A percentile compares a stretch with the other conserved stretches of the same genome.
These are phyloP conservation scores for Melastoma malabathricum DNA, from an alignment of 345 rosid genomes.

Conservation along the genomic window DNA sequence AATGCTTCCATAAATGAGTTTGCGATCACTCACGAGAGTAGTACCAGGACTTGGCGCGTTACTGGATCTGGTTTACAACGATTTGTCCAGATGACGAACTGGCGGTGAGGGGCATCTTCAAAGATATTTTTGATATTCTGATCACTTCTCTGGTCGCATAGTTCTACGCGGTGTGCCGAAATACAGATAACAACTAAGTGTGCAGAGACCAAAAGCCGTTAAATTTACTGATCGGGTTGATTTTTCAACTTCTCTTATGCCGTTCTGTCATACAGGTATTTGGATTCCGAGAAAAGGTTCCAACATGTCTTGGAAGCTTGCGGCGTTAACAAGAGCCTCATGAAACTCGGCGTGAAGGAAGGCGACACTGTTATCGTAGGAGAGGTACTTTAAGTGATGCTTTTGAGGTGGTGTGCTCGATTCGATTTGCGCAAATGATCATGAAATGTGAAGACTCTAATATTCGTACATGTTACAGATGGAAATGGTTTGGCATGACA, in stretches of 20 bases:
- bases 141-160: too few species aligned
- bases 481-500: too few species aligned
- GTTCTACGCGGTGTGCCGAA: too few species aligned
- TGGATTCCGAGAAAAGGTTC: constrained; percentile 78
- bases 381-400: too few species aligned
- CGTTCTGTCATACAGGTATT: constrained; percentile 33
- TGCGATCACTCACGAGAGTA: constrained; percentile 46
- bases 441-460: too few species aligned
- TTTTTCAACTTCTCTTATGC: not conserved
- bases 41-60: constrained; percentile 60
- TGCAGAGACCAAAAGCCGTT: too few species aligned
- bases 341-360: constrained; percentile 79
- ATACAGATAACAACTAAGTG: too few species aligned
- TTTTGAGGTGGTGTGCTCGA: too few species aligned
- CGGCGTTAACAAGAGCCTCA: constrained; percentile 61
- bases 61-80: constrained; percentile 76
- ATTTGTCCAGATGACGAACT: constrained; percentile 95
- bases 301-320: constrained; percentile 87
- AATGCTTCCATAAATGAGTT: constrained; percentile 65
- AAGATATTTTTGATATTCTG: too few species aligned
- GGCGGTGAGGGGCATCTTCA: constrained; percentile 72
- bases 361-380: constrained; percentile 86
- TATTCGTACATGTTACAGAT: too few species aligned
- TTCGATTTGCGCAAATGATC: too few species aligned
- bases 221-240: not conserved